Conservation (phyloP, 176 grass and related monocot genomes). For the Zizania latifolia region DNA sequence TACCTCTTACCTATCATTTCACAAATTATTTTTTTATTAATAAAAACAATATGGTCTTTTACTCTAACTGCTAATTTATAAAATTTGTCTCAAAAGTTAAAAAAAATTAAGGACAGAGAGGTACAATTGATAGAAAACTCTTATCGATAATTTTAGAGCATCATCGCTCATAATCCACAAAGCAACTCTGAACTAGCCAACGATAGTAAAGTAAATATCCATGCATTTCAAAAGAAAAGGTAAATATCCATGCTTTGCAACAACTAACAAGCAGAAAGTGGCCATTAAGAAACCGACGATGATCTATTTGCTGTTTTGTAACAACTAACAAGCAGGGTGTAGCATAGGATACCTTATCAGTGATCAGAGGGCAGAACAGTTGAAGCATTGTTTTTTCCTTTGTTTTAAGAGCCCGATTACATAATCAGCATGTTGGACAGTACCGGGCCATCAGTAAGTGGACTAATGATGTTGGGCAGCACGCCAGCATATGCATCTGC, state of each 20-base stretch:
- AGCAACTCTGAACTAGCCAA: neutral
- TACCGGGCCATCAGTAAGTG: conserved; percentile 3
- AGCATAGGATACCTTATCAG: neutral
- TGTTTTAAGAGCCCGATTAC: neutral
- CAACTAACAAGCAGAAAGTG: neutral
- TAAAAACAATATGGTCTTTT: too few relatives aligned
- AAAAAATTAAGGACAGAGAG: too few relatives aligned
- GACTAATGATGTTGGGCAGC: neutral
- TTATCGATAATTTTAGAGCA: too few relatives aligned
- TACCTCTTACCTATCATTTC: too few relatives aligned
- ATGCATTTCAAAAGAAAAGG: neutral
- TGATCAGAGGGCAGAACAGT: neutral
- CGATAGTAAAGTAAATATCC: neutral
- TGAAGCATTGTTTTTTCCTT: neutral
- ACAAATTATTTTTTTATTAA: too few relatives aligned
- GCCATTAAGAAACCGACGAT: too few relatives aligned
- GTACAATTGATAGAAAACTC: too few relatives aligned
- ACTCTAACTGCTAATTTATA: too few relatives aligned
- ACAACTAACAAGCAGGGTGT: neutral
- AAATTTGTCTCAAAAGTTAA: too few relatives aligned
- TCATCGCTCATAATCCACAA: too few relatives aligned
- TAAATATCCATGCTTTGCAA: neutral
- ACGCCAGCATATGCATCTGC: conserved; percentile 12
- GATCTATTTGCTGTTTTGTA: neutral
- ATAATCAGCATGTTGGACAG: neutral